phyloP scores from a whole-genome alignment of 2,329 filamentous ascomycete species.

The Paecilomyces variotii region DNA sequence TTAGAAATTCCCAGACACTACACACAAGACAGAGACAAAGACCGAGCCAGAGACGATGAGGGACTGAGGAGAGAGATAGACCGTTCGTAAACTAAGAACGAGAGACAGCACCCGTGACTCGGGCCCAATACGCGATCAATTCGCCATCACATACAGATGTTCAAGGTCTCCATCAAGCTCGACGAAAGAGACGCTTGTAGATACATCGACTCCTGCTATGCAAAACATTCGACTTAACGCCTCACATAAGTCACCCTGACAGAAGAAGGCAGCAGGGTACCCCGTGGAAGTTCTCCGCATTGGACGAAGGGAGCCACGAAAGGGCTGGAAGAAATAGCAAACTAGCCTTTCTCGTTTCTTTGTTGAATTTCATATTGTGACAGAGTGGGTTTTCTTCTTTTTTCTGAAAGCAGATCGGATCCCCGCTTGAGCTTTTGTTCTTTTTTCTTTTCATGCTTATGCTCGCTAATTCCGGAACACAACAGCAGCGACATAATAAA shows the following conservation, averaged over 20 bases:
- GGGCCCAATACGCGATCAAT: background rate
- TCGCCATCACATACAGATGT: background rate
- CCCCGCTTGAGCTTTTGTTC: constrained; percentile 13
- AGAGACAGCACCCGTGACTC: background rate
- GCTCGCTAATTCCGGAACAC: constrained; percentile 20
- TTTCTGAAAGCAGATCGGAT: constrained; percentile 2
- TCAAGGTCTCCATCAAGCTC: background rate
- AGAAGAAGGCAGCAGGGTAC: background rate
- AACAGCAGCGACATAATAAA: constrained; percentile 4
- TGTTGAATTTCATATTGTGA: background rate
- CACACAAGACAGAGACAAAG: background rate
- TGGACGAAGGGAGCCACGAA: background rate
- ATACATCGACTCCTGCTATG: background rate
- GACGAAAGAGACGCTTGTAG: background rate
- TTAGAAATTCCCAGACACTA: background rate
- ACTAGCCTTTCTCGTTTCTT: background rate
- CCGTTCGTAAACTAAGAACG: background rate
- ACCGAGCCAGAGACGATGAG: background rate
- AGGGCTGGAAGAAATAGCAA: background rate
- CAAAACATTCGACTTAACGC: background rate
- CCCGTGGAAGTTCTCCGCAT: background rate
- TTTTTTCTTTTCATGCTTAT: constrained; percentile 18
- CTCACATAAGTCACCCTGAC: background rate
- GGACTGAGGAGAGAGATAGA: background rate
- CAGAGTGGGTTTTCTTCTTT: background rate